Evolutionary conservation across 768 basidiomycete species (phyloP).

Genomic region (Phylloporus rhodoxanthus): DNA sequence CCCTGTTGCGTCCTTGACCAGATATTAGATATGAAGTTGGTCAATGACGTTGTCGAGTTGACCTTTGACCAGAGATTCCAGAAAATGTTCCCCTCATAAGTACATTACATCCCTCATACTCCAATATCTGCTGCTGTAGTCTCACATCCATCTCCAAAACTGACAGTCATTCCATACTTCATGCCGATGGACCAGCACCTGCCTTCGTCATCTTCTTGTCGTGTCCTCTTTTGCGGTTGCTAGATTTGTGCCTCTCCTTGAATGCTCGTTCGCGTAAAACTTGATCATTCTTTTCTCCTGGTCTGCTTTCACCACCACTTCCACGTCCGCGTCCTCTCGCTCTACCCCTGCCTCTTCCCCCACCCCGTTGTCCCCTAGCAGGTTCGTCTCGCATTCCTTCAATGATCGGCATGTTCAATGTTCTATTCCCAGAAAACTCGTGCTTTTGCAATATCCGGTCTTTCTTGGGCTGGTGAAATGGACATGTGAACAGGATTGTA

Average conservation of each 20-base stretch:
- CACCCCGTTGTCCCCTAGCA: constrained; percentile 14
- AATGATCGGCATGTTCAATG: constrained; percentile 6
- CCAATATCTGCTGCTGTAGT: neutral
- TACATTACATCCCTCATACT: neutral
- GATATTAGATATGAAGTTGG: constrained; percentile 48
- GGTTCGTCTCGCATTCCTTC: neutral
- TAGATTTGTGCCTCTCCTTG: constrained; percentile 80
- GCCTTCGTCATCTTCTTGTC: constrained; percentile 82
- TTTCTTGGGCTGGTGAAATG: constrained; percentile 53
- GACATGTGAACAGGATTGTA: constrained; percentile 8
- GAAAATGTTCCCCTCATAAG: constrained; percentile 40
- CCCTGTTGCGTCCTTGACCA: constrained; percentile 5
- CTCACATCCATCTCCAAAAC: neutral
- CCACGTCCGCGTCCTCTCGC: constrained; percentile 37
- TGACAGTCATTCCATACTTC: neutral
- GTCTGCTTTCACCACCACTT: constrained; percentile 31
- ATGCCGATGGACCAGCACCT: constrained; percentile 39
- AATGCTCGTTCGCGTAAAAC: constrained; percentile 54
- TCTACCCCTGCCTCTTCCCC: constrained; percentile 33
- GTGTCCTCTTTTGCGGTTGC: constrained; percentile 74
- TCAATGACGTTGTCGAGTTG: constrained; percentile 56
- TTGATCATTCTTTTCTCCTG: constrained; percentile 35
- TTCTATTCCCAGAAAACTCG: constrained; percentile 65
- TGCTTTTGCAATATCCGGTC: constrained; percentile 70
- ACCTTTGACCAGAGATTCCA: constrained; percentile 55